Base-by-base conservation (phyloP, 2,329 filamentous ascomycete genomes). In the Fusarium sacchari region DNA sequence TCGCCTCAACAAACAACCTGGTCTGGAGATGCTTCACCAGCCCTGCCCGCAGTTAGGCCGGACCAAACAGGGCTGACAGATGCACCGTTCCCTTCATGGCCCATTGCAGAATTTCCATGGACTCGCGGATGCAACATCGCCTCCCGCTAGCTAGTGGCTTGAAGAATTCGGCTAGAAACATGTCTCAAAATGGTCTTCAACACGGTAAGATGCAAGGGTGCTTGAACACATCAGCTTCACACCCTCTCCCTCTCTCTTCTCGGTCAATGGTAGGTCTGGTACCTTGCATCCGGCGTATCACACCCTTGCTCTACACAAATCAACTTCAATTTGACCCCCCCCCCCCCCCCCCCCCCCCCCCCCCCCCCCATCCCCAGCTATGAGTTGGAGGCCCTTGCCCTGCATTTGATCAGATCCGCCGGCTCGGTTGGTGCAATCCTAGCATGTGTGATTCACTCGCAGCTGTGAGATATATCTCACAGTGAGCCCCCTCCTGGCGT, bases 281-380 rank as follows among this genome's bases (percentile, higher is more conserved):
- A 69, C 76, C 74, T 77, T 78, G 69, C 76, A 77, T 73, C 49
- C 56, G 56, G 42, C 34, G 60, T 65, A 74, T 72, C 64, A 66
- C 58, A 69, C 65, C 71, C 71, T 69, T 60, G 67, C 42, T 39
- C n/a, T 52, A 71, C 63, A 62, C 44, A 57, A 28, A 64, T 47
- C 68, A 67, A 57, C 63, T 58, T 67, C 63, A 57, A 40, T 43
- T 56, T 75, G 36, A 67, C 52, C 52, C 65, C 50, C 58, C 58
- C 59, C 63, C 34, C 44, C 53, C 56, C 36, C 59, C 39, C 58
- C 59, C 63, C 34, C 44, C 53, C 56, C 36, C 59, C 39, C n/a
- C 52, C 52, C 65, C 50, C 58, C 58, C 59, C 63, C 34, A 47
- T 56, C 56, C 36, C 59, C 39, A 39, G 58, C 53, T 68, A 64